Evolutionary conservation across 2,329 filamentous ascomycete species (phyloP).

Genomic region (Ophiocordyceps camponoti-rufipedis): DNA sequence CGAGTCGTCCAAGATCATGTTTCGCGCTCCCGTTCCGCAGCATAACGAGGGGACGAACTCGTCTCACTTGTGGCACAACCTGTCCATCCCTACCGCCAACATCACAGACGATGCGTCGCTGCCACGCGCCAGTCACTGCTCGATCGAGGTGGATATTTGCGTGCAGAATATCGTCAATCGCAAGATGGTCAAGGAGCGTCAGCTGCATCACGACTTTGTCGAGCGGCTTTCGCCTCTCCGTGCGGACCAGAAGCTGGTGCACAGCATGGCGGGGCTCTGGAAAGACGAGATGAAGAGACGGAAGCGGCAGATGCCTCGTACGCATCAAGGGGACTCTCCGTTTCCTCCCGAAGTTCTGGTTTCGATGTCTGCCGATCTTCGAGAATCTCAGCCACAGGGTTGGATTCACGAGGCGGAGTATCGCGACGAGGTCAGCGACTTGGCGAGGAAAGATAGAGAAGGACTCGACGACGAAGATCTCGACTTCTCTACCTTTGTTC

Average conservation of each 20-base stretch:
- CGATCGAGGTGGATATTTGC: constrained; percentile 76
- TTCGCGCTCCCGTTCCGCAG: constrained; percentile 58
- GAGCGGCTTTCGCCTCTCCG: constrained; percentile 49
- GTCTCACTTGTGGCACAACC: constrained; percentile 62
- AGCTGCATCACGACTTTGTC: constrained; percentile 71
- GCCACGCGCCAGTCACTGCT: constrained; percentile 70
- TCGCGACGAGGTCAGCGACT: constrained; percentile 39
- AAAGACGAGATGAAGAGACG: constrained; percentile 70
- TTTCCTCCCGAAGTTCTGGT: constrained; percentile 69
- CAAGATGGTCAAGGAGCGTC: constrained; percentile 53
- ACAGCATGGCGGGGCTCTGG: constrained; percentile 91
- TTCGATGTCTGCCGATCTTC: constrained; percentile 72
- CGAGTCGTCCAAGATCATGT: constrained; percentile 49
- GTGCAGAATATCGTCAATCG: constrained; percentile 81
- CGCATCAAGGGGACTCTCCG: constrained; percentile 48
- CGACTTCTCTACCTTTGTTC: constrained; percentile 50
- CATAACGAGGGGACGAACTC: constrained; percentile 41
- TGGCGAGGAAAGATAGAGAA: constrained; percentile 46
- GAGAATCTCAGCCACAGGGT: constrained; percentile 51
- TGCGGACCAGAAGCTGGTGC: constrained; percentile 62
- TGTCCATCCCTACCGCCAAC: constrained; percentile 37
- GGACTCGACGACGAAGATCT: constrained; percentile 19
- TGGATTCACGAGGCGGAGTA: constrained; percentile 93
- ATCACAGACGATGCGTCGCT: constrained; percentile 41
- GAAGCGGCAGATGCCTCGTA: constrained; percentile 50